Evolutionary conservation across 441 rosid genomes (phyloP), one percentile per base, ranked within the genome.

Genomic region (Kokia cookei): DNA sequence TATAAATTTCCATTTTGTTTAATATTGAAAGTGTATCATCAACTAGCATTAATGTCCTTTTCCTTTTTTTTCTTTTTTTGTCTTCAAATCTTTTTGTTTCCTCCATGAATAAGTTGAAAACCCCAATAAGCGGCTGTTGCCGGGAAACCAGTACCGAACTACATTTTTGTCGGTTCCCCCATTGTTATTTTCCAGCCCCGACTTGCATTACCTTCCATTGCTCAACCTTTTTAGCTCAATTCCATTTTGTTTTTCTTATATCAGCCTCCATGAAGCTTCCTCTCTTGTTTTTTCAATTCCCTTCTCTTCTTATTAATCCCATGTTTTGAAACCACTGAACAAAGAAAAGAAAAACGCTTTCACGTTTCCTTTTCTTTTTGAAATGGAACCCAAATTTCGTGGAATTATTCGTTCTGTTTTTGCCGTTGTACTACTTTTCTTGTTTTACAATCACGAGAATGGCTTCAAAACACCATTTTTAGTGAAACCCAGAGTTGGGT

Each of bases 371-470:
- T 54, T 59, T 13, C 1, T 59, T 17, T 59, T 17, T 59, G 11
- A 29, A 14, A 66, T 61, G 65, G 65, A 60, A 19, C 62, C 77
- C 71, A 12, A 17, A 4, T 76, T 40, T 29, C 71, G 76, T 47
- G 80, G 75, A 17, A 71, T 69, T 3, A 73, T 84, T 60, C 78
- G 73, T 75, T 79, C 76, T 66, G 57, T 81, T 67, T 77, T 47
- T 45, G 73, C 75, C 37, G 26, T 73, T 67, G 75, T 75, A 8
- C 75, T 84, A 42, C 63, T 84, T 40, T 70, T 79, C 81, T 61
- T 84, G 32, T 73, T 81, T 32, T 77, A 65, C 76, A 73, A 61
- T 70, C 82, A 79, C 14, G 71, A 61, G 55, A 48, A 43, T 24
- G 69, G 75, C 54, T 59, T 74, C 9, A 70, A 37, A 51, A 63